Base-by-base conservation (phyloP, 2,329 filamentous ascomycete genomes). In the Aspergillus hortae region DNA sequence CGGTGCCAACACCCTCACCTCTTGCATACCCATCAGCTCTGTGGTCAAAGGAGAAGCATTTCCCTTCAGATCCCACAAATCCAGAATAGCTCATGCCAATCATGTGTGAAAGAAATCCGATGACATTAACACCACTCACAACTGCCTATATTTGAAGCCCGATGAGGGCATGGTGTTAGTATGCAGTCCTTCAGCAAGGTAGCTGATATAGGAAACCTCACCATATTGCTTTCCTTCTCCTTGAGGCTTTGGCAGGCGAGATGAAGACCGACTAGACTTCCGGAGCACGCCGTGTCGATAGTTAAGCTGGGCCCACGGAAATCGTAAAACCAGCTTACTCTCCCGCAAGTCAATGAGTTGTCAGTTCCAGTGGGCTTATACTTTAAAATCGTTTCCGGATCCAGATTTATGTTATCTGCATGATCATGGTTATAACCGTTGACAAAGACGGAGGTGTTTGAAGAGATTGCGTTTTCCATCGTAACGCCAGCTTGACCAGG, bases 1-100 rank as follows among this genome's bases (percentile, higher is more conserved):
- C 43, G 4, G 43, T 66, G 1, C 72, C 72, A 10, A 80, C 60
- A 1, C 79, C 80, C 48, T 84, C 81, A 3, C 75, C 78, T 2
- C 78, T 69, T 27, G 66, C 76, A 63, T 70, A 79, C 21, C 77
- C 79, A 54, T 79, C 23, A 4, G 69, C 67, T 1, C 60, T 61
- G 23, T 58, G 60, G 52, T 63, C 62, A 46, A 71, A 71, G 7
- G 63, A 64, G 12, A 66, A 66, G 14, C 61, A 68, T 25, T 54
- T 57, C 14, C 67, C 71, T 1, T 65, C 60, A 1, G 64, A 59
- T 3, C 69, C 71, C 4, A 78, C 58, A 0, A 76, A 62, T 1
- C 70, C 68, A 32, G 72, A 62, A 33, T 70, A 63, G 2, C 63
- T 60, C 61, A 74, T 65, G 0, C 61, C 53, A 4, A 65, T 60